Base-by-base conservation (phyloP, 306 rosid genomes). In the Glycine soja region DNA sequence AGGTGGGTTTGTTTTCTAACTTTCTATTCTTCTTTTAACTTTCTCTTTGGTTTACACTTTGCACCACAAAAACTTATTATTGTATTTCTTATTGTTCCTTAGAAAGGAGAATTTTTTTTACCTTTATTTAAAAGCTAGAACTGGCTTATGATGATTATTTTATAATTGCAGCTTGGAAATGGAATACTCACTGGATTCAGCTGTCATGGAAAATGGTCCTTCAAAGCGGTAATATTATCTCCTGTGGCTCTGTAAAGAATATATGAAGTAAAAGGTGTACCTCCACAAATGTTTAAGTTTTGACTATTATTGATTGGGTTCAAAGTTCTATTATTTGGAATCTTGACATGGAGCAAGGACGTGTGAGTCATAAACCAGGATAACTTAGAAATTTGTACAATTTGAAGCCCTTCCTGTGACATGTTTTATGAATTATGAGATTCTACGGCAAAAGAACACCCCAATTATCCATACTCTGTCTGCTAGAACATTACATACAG, bases 181-280 rank as follows among this genome's bases (percentile, higher is more conserved):
- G 87, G 93, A 90, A 64, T 80, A 85, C 87, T 80, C 92, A 19
- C 65, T 68, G 66, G 88, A 88, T 77, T 87, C 89, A 50, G 76
- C 87, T 81, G 62, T 74, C 76, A 10, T 79, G 81, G 97, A 90
- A 86, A 87, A 70, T 80, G 80, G 87, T 70, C 90, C 88, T 77
- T 82, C 85, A 64, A 95, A 95, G 81, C 85, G 98, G 99, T 92
- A 85, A 63, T 51, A n/a, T 38, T 38, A 38, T 70, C 77, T 53
- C 24, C 11, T 58, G 7, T 80, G 69, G 14, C 69, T 67, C 43
- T 59, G 36, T 69, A 65, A 45, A 57, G 67, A 46, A 58, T 77
- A 53, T 75, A 10, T 62, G 30, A 47, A 48, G 48, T 64, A 64
- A 64, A 52, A 16, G 19, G 51, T 38, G 65, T 77, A 34, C 47